Percentiles rank a stretch among this genome's conserved stretches.
These are phyloP conservation scores for Micractinium conductrix DNA, from an alignment of 139 green algal species.

Conservation along the genomic window DNA sequence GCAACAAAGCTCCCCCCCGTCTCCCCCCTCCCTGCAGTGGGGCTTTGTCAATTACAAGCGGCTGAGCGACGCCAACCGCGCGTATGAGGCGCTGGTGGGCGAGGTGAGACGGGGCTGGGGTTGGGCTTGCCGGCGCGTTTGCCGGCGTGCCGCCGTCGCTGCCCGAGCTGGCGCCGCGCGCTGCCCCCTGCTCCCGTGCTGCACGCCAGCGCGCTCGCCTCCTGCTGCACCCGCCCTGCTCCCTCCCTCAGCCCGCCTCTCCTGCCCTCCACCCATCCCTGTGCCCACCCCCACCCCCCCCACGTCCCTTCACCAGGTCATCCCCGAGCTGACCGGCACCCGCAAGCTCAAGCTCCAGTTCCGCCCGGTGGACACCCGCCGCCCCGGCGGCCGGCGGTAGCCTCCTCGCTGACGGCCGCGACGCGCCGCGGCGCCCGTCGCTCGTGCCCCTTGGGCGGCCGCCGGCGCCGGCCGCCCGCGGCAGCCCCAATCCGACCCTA, in stretches of 20 bases:
- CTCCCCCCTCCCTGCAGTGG: not conserved
- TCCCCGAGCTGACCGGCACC: slow-evolving; percentile 37
- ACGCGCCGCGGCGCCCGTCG: not conserved
- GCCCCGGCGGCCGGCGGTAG: not conserved
- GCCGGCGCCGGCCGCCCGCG: no score
- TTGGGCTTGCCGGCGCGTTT: not conserved
- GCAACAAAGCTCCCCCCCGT: not conserved
- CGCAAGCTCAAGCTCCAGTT: slow-evolving; percentile 43
- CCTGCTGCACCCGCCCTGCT: not conserved
- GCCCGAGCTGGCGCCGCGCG: not conserved
- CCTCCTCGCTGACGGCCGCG: not conserved
- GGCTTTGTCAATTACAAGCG: slow-evolving; percentile 38
- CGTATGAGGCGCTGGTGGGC: slow-evolving; percentile 10
- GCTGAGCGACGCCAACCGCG: not conserved
- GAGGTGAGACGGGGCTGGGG: slow-evolving; percentile 5
- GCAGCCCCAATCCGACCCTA: not conserved
- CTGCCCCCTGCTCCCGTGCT: not conserved
- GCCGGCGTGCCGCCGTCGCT: not conserved
- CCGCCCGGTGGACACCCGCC: slow-evolving; percentile 7
- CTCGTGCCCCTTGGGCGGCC: not conserved
- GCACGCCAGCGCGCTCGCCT: not conserved
- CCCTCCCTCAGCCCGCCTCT: not conserved
- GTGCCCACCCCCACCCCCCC: not conserved
- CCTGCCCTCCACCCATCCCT: not conserved
- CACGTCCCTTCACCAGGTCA: not conserved